A percentile compares a stretch with the other conserved stretches of the same genome.
Conservation (phyloP, 2,329 filamentous ascomycete species). For the Aspergillus sp. region DNA sequence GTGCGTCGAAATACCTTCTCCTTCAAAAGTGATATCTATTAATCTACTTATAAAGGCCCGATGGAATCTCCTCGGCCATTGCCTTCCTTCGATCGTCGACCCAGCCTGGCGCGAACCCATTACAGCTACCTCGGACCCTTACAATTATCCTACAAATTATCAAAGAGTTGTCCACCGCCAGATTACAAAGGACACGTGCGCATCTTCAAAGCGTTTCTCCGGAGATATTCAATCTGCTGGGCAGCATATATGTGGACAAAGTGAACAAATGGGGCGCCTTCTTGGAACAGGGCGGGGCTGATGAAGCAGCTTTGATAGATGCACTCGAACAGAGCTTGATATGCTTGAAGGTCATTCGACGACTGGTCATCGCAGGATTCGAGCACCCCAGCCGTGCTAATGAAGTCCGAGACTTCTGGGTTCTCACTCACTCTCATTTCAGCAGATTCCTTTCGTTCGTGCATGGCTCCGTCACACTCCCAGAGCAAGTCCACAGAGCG, state of each 20-base stretch:
- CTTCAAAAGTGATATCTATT: too few species aligned
- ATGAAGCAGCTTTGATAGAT: conserved; percentile 55
- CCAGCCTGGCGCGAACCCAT: conserved; percentile 51
- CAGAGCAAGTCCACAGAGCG: conserved; percentile 51
- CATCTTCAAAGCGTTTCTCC: conserved; percentile 74
- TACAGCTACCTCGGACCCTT: conserved; percentile 67
- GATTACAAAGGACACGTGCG: conserved; percentile 68
- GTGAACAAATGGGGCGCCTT: conserved; percentile 64
- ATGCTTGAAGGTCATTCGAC: conserved; percentile 72
- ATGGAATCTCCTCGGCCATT: conserved; percentile 52
- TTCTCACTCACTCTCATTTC: conserved; percentile 69
- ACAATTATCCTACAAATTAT: conserved; percentile 77
- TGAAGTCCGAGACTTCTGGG: conserved; percentile 76
- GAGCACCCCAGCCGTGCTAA: conserved; percentile 76
- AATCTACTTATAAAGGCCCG: conserved; percentile 30
- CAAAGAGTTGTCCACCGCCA: conserved; percentile 82
- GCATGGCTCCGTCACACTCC: conserved; percentile 52
- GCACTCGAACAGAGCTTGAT: conserved; percentile 73
- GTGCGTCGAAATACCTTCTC: conserved; percentile 34
- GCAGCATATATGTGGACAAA: conserved; percentile 71
- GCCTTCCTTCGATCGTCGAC: conserved; percentile 57
- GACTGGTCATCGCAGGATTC: conserved; percentile 75
- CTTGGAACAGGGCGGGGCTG: conserved; percentile 54
- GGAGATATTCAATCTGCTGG: conserved; percentile 76
- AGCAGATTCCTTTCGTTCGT: conserved; percentile 67